phyloP scores from a whole-genome alignment of 768 basidiomycete species.

The Tricholoma hemisulphureum region DNA sequence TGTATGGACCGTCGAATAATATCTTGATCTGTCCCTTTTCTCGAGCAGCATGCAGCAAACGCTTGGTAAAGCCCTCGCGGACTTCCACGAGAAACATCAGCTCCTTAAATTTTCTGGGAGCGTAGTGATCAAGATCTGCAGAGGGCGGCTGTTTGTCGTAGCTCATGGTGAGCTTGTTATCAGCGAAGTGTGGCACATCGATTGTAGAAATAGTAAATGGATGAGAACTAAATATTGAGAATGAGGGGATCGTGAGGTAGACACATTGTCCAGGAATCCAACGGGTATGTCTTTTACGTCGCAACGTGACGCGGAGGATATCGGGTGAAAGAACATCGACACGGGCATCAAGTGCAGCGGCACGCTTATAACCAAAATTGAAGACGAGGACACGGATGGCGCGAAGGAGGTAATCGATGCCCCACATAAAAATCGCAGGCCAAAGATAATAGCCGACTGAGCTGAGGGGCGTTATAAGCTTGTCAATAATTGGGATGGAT shows the following conservation, averaged over 20 bases:
- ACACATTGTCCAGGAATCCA: constrained; percentile 57
- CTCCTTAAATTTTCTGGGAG: no score
- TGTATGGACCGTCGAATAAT: constrained; percentile 62
- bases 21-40: constrained; percentile 34
- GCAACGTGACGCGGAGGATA: constrained; percentile 48
- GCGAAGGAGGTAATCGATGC: constrained; percentile 51
- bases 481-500: no score
- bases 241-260: constrained; percentile 48
- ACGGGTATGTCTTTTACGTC: constrained; percentile 36
- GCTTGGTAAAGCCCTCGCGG: constrained; percentile 57
- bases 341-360: constrained; percentile 31
- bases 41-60: constrained; percentile 35
- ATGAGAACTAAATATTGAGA: constrained; percentile 47
- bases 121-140: no score
- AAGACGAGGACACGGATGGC: constrained; percentile 39
- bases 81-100: no score
- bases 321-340: constrained; percentile 44
- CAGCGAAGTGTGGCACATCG: no score
- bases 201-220: constrained; percentile 60
- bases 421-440: constrained; percentile 55
- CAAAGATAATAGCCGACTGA: constrained; percentile 37
- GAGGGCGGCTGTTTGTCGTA: no score
- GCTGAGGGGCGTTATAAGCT: constrained; percentile 10
- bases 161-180: no score
- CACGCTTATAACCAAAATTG: constrained; percentile 39